Base-by-base conservation (phyloP, 257 asterid genomes). In the Penstemon newberryi region DNA sequence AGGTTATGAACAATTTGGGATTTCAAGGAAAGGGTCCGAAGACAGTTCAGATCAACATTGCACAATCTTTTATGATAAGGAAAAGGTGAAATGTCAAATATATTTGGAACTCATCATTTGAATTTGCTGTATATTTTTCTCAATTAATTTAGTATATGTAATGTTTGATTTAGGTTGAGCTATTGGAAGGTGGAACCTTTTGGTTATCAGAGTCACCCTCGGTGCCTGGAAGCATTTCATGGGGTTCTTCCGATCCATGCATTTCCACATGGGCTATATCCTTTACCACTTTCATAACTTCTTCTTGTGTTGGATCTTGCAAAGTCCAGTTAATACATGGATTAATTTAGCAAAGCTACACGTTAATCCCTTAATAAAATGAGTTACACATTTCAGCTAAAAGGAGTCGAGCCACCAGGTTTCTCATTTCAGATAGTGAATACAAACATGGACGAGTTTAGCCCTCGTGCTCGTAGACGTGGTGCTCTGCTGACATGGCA, bases 171-270 rank as follows among this genome's bases (percentile, higher is more conserved):
- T 71, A 94, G 99, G 94, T 91, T 62, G 99, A 94, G 83, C 79
- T 87, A 75, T 77, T 91, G 58, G 98, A 94, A 84, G 99, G 99
- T 50, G 98, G 99, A 66, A 94, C 98, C 3, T 94, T 91, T 82
- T 94, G 99, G 99, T 71, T 94, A 76, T 94, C 98, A 1, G 98
- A 94, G 80, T 91, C 96, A 5, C 99, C 99, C 69, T 94, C 99
- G 0, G 98, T 94, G 36, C 98, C 99, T 45, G 99, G 96, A 82
- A 94, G 99, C 86, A 85, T 81, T 75, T 94, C 99, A 7, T 94
- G 98, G 99, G 96, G 98, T 39, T 91, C 99, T 13, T 67, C 79
- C 5, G 95, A 81, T 63, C 99, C 99, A 0, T 89, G 93, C 77
- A 85, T 86, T 70, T 86, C 97, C 3, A 91, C 99, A 37, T 94